These are phyloP conservation scores for Sugiyamaella boreocaroliniensis DNA, from an alignment of 805 yeast species.

Conservation along the genomic window DNA sequence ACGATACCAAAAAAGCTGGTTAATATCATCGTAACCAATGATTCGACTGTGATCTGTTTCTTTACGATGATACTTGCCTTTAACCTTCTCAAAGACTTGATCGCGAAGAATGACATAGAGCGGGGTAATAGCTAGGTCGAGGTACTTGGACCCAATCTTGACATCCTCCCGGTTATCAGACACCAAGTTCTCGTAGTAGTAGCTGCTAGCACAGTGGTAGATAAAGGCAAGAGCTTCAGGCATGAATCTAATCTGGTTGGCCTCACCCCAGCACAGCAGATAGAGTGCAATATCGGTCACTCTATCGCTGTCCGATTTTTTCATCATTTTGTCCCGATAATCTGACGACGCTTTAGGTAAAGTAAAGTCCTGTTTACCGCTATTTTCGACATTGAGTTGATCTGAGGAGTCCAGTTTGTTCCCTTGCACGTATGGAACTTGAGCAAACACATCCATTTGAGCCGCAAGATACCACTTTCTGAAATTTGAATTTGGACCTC, in stretches of 20 bases:
- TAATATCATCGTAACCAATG: slow-evolving; percentile 86
- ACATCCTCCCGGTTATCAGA: slow-evolving; percentile 13
- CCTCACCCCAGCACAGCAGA: slow-evolving; percentile 83
- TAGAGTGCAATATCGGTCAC: slow-evolving; percentile 61
- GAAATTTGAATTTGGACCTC: slow-evolving; percentile 62
- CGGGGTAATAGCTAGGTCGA: slow-evolving; percentile 71
- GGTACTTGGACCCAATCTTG: slow-evolving; percentile 28
- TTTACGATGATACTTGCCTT: slow-evolving; percentile 40
- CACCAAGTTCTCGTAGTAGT: slow-evolving; percentile 38
- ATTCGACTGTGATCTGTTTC: slow-evolving; percentile 61
- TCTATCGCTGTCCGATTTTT: slow-evolving; percentile 46
- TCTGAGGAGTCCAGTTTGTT: not conserved
- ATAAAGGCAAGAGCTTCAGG: slow-evolving; percentile 86
- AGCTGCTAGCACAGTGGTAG: slow-evolving; percentile 72
- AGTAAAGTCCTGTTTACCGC: slow-evolving; percentile 38
- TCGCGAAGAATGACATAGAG: slow-evolving; percentile 54
- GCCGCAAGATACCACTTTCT: slow-evolving; percentile 75
- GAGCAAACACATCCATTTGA: slow-evolving; percentile 45
- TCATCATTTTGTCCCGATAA: slow-evolving; percentile 44
- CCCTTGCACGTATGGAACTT: not conserved
- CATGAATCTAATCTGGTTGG: slow-evolving; percentile 76
- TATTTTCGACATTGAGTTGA: slow-evolving; percentile 12
- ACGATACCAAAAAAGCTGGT: slow-evolving; percentile 80
- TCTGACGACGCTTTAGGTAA: slow-evolving; percentile 47
- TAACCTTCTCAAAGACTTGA: slow-evolving; percentile 43